Evolutionary conservation across 495 filamentous ascomycete species (phyloP).

Genomic region (Lophiotrema nucula): DNA sequence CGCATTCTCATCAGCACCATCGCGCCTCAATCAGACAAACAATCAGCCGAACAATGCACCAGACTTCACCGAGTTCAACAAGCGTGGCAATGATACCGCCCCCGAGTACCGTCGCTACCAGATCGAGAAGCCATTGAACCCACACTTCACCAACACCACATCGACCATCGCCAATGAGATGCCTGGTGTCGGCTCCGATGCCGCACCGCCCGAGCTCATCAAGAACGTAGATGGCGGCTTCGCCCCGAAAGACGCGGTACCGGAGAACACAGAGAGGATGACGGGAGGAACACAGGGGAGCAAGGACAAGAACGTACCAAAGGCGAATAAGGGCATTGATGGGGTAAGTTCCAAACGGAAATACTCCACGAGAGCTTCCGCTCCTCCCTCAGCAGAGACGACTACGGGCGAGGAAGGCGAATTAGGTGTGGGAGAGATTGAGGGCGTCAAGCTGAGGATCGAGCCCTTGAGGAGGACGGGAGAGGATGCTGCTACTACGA

Average conservation of each 20-base stretch:
- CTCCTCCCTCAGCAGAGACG: slow-evolving; percentile 28
- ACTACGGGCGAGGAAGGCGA: slow-evolving; percentile 56
- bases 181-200: slow-evolving; percentile 57
- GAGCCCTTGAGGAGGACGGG: slow-evolving; percentile 79
- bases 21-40: slow-evolving; percentile 13
- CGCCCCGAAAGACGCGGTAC: slow-evolving; percentile 57
- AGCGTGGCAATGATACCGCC: slow-evolving; percentile 44
- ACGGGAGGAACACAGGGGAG: slow-evolving; percentile 56
- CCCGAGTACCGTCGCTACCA: slow-evolving; percentile 54
- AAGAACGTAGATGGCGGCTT: slow-evolving; percentile 53
- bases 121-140: slow-evolving; percentile 57
- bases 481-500: slow-evolving; percentile 78
- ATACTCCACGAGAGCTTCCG: not conserved
- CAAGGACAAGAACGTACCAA: not conserved
- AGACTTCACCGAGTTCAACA: slow-evolving; percentile 25
- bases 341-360: no score
- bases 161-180: slow-evolving; percentile 63
- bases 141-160: slow-evolving; percentile 62
- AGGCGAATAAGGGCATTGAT: not conserved
- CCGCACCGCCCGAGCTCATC: slow-evolving; percentile 61
- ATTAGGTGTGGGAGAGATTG: slow-evolving; percentile 85
- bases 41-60: no score
- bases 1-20: slow-evolving; percentile 12
- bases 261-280: slow-evolving; percentile 57
- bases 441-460: slow-evolving; percentile 82